Base-by-base conservation (phyloP, 2,329 filamentous ascomycete genomes). In the Penicillium expansum region DNA sequence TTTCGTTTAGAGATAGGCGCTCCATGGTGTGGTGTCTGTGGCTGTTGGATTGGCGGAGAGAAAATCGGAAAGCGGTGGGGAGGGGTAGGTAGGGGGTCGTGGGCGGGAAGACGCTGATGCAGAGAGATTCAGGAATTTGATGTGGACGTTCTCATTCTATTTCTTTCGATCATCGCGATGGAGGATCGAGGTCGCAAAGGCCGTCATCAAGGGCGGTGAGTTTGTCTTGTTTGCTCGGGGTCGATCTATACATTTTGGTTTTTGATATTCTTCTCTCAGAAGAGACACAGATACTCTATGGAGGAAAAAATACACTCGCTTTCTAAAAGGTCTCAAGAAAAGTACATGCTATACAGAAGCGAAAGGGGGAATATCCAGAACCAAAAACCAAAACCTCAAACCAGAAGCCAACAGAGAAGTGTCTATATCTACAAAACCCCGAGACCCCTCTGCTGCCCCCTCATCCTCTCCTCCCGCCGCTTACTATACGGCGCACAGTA, bases 401-500 rank as follows among this genome's bases (percentile, higher is more conserved):
- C 11, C 33, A 35, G 8, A 51, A 56, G 18, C 30, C 37, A 39
- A 44, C 18, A 37, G 22, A 44, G n/a, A 45, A 11, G 38, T 4
- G 30, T 35, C 38, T 33, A 51, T 24, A 14, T 48, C 42, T 39
- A 58, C 30, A 67, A 66, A 56, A 74, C 69, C 57, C 72, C 70
- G 32, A 74, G 65, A 16, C 73, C 69, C 42, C 66, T 64, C 22
- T 67, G 65, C 47, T 74, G 70, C 10, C 65, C 69, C 44, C 72
- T 67, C 69, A 74, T 69, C 49, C 74, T 71, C 55, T 73, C 68
- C 52, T 76, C 74, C n/a, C 74, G 66, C 48, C 72, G 62, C 33
- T 69, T 71, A 66, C 69, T 76, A 66, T 73, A 76, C 38, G 69
- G 69, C 37, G 71, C 69, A 52, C 67, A 76, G 49, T 71, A 76